Evolutionary conservation across 441 rosid species (phyloP).

Genomic region (Adansonia gregorii): DNA sequence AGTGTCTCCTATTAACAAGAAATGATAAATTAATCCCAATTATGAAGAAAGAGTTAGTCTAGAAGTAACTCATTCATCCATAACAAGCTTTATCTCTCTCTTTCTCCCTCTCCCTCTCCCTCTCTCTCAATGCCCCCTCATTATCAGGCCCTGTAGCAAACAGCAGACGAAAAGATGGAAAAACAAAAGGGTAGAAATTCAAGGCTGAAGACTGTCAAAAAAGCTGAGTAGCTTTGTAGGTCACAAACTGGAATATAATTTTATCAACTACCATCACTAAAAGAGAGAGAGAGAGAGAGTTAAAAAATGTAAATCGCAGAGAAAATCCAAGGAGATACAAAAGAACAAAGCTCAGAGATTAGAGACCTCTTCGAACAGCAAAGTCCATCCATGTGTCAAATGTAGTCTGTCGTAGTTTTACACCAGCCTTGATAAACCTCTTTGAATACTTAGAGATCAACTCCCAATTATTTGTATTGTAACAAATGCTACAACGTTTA

Average conservation of each 20-base stretch:
- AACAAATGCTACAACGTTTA: constrained; percentile 73
- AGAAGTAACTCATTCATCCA: constrained; percentile 1
- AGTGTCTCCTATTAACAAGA: constrained; percentile 58
- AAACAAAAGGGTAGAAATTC: not conserved
- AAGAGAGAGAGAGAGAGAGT: not conserved
- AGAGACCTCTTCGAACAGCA: constrained; percentile 71
- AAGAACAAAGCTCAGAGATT: constrained; percentile 16
- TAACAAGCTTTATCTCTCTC: not conserved
- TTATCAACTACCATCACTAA: not conserved
- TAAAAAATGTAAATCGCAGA: constrained; percentile 14
- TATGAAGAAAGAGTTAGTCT: not conserved
- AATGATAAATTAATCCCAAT: constrained; percentile 7
- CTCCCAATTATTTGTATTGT: constrained; percentile 61
- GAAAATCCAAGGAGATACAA: constrained; percentile 21
- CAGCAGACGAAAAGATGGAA: not conserved
- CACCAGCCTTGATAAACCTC: constrained; percentile 67
- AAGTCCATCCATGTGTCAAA: constrained; percentile 89
- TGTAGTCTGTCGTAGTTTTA: constrained; percentile 65
- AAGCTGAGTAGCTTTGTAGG: not conserved
- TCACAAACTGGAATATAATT: not conserved
- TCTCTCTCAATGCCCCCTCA: not conserved
- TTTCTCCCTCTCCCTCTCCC: not conserved
- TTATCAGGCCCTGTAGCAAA: not conserved
- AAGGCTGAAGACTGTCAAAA: not conserved
- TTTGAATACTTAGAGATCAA: constrained; percentile 73